phyloP scores from a whole-genome alignment of 257 asterid genomes.

The Nicotiana tabacum region DNA sequence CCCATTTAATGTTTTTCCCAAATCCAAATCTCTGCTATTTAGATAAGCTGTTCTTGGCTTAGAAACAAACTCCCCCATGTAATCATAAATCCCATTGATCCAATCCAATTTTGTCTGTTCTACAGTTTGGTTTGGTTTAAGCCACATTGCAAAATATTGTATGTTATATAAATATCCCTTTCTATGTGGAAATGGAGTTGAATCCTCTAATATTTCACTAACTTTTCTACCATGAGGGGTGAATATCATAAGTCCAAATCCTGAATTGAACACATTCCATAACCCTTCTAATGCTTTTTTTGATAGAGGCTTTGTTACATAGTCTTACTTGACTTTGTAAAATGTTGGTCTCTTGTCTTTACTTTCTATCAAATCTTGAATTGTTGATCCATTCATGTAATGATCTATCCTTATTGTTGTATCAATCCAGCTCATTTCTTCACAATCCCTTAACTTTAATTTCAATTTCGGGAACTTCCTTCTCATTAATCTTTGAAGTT shows the following conservation, averaged over 20 bases:
- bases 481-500: conserved; percentile 15
- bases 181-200: conserved; percentile 62
- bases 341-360: conserved; percentile 19
- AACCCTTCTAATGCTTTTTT: conserved; percentile 20
- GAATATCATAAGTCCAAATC: conserved; percentile 29
- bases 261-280: conserved; percentile 21
- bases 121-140: not conserved
- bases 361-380: conserved; percentile 5
- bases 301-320: conserved; percentile 28
- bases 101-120: conserved; percentile 26
- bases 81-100: conserved; percentile 29
- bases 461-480: conserved; percentile 36
- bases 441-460: conserved; percentile 27
- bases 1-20: conserved; percentile 28
- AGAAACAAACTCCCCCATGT: conserved; percentile 44
- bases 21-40: conserved; percentile 59
- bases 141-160: conserved; percentile 56
- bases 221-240: conserved; percentile 62
- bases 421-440: conserved; percentile 57
- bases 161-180: conserved; percentile 37
- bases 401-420: conserved; percentile 4
- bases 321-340: conserved; percentile 59
- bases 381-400: not conserved
- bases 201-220: conserved; percentile 26
- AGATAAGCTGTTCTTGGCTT: conserved; percentile 54